Evolutionary conservation across 2,329 filamentous ascomycete species (phyloP), one percentile per base, ranked within the genome.

Genomic region (Aspergillus unguis): DNA sequence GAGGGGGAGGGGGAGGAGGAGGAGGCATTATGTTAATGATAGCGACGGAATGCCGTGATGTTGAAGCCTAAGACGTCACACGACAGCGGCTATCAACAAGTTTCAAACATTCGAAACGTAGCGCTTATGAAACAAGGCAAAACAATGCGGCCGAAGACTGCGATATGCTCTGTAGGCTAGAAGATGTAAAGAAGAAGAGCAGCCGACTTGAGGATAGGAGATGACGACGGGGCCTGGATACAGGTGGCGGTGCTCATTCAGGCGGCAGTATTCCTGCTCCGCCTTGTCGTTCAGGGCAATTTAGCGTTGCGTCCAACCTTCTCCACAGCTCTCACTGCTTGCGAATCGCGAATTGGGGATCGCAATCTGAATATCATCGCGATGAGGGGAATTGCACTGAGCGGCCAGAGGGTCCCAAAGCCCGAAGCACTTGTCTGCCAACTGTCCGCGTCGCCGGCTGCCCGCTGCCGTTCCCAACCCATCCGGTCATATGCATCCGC

Each of bases 1-100:
- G 88, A 1, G 87, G 87, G 8, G 87, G 87, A 2, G 87, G 87
- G 49, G 86, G 85, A 43, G 85, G 81, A 43, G 85, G 81, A 63
- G 75, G 72, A 62, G 75, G 73, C 69, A 75, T 75, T 47, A 53
- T 67, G 54, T 52, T 38, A 47, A n/a, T 27, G 44, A 37, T 29
- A 42, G 46, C 9, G 31, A 38, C 36, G 49, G 49, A 35, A 52
- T 46, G 44, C 42, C 54, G 46, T 27, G 32, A 47, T 51, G 33
- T 44, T 31, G 29, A 48, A 47, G 42, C 29, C 38, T 7, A 44
- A 31, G 28, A 44, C 27, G 33, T 53, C n/a, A 50, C 28, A 27
- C 37, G 27, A 44, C 26, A 31, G 46, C 49, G 36, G 44, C 37
- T 52, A 53, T 52, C 50, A 52, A 44, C 28, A 43, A 54, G 42